These are phyloP conservation scores for Skeletonema tropicum DNA, from an alignment of 108 stramenopile species.

Conservation along the genomic window DNA sequence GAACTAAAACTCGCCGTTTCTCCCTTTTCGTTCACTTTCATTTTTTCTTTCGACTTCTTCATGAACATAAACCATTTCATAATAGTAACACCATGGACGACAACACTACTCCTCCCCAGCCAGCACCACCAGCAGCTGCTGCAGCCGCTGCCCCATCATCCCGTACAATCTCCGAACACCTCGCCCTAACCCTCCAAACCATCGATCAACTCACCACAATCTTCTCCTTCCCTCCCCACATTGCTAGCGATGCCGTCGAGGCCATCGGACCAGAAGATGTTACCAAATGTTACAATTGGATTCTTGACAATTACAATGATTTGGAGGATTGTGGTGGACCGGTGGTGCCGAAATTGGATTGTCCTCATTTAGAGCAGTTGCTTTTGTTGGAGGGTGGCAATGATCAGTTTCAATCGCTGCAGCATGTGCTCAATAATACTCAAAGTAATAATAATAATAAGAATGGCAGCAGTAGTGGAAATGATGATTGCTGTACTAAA, in stretches of 20 bases:
- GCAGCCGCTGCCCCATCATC: not conserved
- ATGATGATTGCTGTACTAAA: not conserved
- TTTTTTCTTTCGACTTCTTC: too few species aligned
- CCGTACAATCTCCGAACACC: slow-evolving; percentile 12
- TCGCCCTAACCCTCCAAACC: slow-evolving; percentile 29
- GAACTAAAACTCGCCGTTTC: too few species aligned
- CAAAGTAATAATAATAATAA: not conserved
- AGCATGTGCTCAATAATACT: too few species aligned
- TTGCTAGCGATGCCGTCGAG: slow-evolving; percentile 15
- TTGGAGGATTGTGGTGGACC: slow-evolving; percentile 72
- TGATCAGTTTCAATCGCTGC: not conserved
- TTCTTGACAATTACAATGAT: slow-evolving; percentile 56
- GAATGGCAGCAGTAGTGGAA: not conserved
- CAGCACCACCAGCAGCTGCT: not conserved
- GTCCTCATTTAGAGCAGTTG: slow-evolving; percentile 65
- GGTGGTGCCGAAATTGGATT: slow-evolving; percentile 64
- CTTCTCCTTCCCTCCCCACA: slow-evolving; percentile 20
- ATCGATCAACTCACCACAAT: slow-evolving; percentile 24
- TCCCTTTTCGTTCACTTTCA: too few species aligned
- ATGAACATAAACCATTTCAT: too few species aligned
- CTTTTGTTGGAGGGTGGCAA: slow-evolving; percentile 3
- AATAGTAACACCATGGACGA: not conserved
- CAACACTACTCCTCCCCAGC: not conserved
- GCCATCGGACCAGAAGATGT: slow-evolving; percentile 44
- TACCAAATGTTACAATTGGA: slow-evolving; percentile 66